Evolutionary conservation across 768 basidiomycete genomes (phyloP).

Genomic region (Mycena amicta): DNA sequence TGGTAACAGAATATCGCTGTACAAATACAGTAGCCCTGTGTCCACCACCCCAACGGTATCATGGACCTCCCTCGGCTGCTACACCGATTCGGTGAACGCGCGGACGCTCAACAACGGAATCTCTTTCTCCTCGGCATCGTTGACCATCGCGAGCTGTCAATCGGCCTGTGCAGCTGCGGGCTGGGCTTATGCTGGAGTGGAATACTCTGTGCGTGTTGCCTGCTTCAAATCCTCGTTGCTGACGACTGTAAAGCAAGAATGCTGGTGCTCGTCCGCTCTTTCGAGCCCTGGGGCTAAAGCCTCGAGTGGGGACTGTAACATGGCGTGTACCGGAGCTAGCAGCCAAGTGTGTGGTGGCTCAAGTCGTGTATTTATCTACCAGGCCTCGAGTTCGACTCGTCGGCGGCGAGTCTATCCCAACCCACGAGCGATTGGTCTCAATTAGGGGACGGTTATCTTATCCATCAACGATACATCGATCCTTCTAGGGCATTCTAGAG

Average conservation of each 20-base stretch:
- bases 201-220: conserved; percentile 1
- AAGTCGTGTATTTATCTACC: background rate
- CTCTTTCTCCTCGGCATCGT: background rate
- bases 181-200: background rate
- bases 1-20: conserved; percentile 23
- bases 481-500: too few species aligned
- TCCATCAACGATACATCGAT: too few species aligned
- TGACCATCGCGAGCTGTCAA: background rate
- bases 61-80: conserved; percentile 3
- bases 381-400: background rate
- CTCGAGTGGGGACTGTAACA: background rate
- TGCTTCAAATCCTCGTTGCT: too few species aligned
- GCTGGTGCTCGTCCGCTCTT: background rate
- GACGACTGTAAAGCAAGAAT: background rate
- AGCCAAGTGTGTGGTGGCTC: background rate
- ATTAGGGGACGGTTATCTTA: too few species aligned
- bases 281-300: background rate
- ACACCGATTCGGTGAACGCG: background rate
- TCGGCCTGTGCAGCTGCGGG: background rate
- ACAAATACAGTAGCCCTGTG: conserved; percentile 3
- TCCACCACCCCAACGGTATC: background rate
- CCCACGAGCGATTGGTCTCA: too few species aligned
- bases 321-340: background rate
- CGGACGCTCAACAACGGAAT: background rate
- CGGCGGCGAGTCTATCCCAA: background rate